Conservation (phyloP, 805 yeast genomes). For the Barnettozyma siamensis region DNA sequence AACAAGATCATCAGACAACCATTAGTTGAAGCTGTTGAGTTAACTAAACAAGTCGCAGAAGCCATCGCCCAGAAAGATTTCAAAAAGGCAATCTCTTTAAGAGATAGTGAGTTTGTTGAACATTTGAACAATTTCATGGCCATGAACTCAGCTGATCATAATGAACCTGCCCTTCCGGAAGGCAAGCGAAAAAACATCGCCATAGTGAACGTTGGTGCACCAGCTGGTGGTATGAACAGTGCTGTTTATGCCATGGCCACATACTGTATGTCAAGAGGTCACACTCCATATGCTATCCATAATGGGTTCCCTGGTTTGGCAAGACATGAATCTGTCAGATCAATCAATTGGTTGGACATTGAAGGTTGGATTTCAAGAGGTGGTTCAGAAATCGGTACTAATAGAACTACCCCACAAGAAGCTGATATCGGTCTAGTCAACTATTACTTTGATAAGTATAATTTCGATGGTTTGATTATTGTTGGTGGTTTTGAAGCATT, state of each 20-base stretch:
- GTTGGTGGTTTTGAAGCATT: conserved; percentile 85
- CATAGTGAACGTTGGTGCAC: conserved; percentile 72
- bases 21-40: conserved; percentile 81
- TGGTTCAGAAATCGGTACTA: conserved; percentile 81
- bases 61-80: conserved; percentile 80
- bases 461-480: conserved; percentile 63
- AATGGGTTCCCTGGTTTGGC: conserved; percentile 73
- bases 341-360: conserved; percentile 62
- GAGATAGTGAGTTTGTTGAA: conserved; percentile 75
- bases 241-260: conserved; percentile 73
- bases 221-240: conserved; percentile 73
- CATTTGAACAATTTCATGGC: conserved; percentile 58
- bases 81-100: conserved; percentile 75
- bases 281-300: conserved; percentile 61
- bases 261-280: conserved; percentile 72
- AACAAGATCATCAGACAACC: conserved; percentile 83
- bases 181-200: conserved; percentile 57
- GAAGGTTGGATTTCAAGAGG: conserved; percentile 71
- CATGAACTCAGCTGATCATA: conserved; percentile 62
- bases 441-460: conserved; percentile 60
- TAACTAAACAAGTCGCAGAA: conserved; percentile 84
- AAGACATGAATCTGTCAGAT: conserved; percentile 53
- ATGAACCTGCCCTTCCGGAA: conserved; percentile 50
- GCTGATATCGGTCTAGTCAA: conserved; percentile 67
- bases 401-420: conserved; percentile 61